Evolutionary conservation across 148 eudicot species (phyloP).

Genomic region (Rhododendron henanense): DNA sequence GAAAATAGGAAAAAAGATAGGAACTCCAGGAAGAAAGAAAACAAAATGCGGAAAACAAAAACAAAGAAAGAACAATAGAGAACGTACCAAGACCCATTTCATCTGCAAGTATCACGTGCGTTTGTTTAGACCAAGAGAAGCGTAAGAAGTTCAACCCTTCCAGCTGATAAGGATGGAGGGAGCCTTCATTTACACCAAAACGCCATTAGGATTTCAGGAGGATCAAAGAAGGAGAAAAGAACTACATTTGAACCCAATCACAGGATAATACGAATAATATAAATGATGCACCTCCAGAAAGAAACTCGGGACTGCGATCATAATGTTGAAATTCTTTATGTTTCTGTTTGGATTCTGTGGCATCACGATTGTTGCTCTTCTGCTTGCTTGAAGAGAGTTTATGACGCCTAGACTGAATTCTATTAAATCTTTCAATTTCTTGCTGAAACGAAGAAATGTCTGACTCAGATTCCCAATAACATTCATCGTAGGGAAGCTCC

Average conservation of each 20-base stretch:
- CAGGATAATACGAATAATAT: neutral
- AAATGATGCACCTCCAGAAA: slow-evolving; percentile 54
- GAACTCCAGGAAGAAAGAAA: neutral
- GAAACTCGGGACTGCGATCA: slow-evolving; percentile 84
- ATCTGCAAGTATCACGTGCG: slow-evolving; percentile 98
- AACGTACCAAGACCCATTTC: slow-evolving; percentile 96
- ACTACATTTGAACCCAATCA: neutral
- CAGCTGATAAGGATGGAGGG: slow-evolving; percentile 94
- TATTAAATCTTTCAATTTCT: slow-evolving; percentile 65
- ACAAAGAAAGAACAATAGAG: neutral
- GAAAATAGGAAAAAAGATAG: neutral
- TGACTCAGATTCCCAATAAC: slow-evolving; percentile 85
- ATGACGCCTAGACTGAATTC: slow-evolving; percentile 51
- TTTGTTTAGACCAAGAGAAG: slow-evolving; percentile 89
- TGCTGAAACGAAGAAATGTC: slow-evolving; percentile 77
- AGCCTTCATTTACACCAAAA: slow-evolving; percentile 46
- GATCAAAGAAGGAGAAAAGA: neutral
- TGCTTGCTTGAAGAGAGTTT: slow-evolving; percentile 47
- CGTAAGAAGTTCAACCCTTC: slow-evolving; percentile 98
- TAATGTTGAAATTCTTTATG: slow-evolving; percentile 80
- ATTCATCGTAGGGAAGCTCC: slow-evolving; percentile 87
- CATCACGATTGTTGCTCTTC: slow-evolving; percentile 44
- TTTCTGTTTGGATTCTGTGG: slow-evolving; percentile 52
- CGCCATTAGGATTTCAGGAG: neutral
- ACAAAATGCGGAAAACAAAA: neutral